Base-by-base conservation (phyloP, 441 rosid genomes). In the Metrosideros polymorpha region DNA sequence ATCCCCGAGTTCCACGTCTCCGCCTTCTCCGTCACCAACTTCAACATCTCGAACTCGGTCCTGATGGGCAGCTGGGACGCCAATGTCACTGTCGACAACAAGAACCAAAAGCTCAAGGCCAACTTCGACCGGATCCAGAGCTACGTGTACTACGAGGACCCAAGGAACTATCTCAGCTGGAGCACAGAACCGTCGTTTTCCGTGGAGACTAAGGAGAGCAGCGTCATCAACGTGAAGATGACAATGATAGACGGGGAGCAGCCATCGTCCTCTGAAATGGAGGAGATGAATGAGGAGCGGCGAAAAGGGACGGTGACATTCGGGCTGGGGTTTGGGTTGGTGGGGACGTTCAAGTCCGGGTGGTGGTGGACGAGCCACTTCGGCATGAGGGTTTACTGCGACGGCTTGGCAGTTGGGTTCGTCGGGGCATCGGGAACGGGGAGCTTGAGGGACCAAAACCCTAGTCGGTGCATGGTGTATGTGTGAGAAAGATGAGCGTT, bases 21-120 rank as follows among this genome's bases (percentile, higher is more conserved):
- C 39, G 84, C 88, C 19, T 89, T 94, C 86, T 49, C 94, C 0
- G 94, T 93, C 7, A 75, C 91, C 4, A 85, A 92, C 84, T 91
- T 92, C 63, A 91, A 89, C 85, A 76, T 89, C 82, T 83, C 91
- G 30, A 84, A 57, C 6, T 89, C 93, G 51, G 89, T 85, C 85
- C 90, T 92, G 86, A 87, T 90, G 56, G 93, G 93, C 0, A 87
- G 86, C 7, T 94, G 92, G 93, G 91, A 88, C 4, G 89, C 92
- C 7, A 90, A 90, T 29, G 84, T 92, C 29, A 87, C 88, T 9
- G 61, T 91, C 6, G 89, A 88, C 25, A 94, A 93, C 88, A 89
- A 89, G 1, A 89, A 91, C 86, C n/a, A 86, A 14, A 90, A 87
- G 66, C 39, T 90, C 19, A 91, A 66, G 52, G 87, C 75, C 50